phyloP scores from a whole-genome alignment of 805 yeast genomes.

The Yarrowia porcina region DNA sequence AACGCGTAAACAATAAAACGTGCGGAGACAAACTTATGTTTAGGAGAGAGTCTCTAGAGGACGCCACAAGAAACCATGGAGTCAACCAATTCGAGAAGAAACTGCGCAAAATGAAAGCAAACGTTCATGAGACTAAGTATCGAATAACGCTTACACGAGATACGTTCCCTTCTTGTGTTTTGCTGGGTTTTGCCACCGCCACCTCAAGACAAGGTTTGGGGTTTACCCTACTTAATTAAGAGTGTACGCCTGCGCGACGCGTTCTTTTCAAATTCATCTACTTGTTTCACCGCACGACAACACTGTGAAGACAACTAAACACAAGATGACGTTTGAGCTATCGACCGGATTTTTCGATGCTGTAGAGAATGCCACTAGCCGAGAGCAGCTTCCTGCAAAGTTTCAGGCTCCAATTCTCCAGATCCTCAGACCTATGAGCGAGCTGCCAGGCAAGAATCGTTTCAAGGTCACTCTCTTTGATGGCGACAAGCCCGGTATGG shows the following conservation, averaged over 20 bases:
- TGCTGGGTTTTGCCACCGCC: background rate
- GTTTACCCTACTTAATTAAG: conserved; percentile 1
- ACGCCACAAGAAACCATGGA: too few relatives aligned
- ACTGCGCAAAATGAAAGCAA: too few relatives aligned
- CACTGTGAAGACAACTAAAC: background rate
- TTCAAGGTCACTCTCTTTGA: conserved; percentile 19
- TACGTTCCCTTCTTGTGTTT: background rate
- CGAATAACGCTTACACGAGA: too few relatives aligned
- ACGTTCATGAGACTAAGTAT: too few relatives aligned
- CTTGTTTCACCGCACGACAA: background rate
- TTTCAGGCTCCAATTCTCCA: background rate
- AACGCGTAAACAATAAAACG: conserved; percentile 2
- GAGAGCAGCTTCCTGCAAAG: background rate
- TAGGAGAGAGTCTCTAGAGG: too few relatives aligned
- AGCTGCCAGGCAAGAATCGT: conserved; percentile 4
- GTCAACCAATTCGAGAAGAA: too few relatives aligned
- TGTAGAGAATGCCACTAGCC: background rate
- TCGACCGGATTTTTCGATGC: conserved; percentile 19
- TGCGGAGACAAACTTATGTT: background rate
- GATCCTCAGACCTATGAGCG: conserved; percentile 1
- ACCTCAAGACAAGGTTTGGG: background rate
- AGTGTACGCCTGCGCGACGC: conserved; percentile 23
- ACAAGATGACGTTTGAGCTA: background rate
- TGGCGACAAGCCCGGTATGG: conserved; percentile 2
- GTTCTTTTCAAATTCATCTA: background rate